Percentiles rank a stretch among this genome's conserved stretches.
phyloP scores from a whole-genome alignment of 2,329 filamentous ascomycete species.

The Microcyclosporella mali region DNA sequence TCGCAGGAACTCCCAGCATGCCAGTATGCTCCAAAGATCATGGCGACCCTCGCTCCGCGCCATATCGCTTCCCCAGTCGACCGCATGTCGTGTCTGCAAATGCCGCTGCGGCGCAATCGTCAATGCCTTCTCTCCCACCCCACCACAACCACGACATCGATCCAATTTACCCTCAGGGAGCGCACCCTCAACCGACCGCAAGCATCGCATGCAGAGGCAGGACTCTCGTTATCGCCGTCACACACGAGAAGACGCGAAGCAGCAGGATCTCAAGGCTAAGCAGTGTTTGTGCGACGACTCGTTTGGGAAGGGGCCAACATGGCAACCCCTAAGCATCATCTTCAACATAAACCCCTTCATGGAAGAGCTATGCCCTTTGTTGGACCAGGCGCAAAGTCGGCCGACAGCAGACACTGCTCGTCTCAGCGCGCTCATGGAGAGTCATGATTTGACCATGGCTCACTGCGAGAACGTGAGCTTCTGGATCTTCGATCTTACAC shows the following conservation, averaged over 20 bases:
- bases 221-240: not conserved
- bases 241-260: not conserved
- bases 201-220: not conserved
- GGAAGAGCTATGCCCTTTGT: too few relatives aligned
- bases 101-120: not conserved
- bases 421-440: not conserved
- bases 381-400: not conserved
- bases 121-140: not conserved
- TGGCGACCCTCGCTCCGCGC: too few relatives aligned
- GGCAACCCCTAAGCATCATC: too few relatives aligned
- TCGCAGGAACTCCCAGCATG: too few relatives aligned
- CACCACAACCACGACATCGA: too few relatives aligned
- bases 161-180: too few relatives aligned
- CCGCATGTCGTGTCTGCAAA: not conserved
- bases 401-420: not conserved
- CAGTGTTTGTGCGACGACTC: not conserved
- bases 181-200: not conserved
- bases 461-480: too few relatives aligned
- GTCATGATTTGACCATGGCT: not conserved
- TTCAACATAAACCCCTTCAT: too few relatives aligned
- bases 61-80: not conserved
- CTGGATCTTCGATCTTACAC: too few relatives aligned
- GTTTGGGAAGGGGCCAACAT: not conserved
- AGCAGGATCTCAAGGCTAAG: not conserved
- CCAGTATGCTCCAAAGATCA: too few relatives aligned